Evolutionary conservation across 257 asterid genomes (phyloP), one percentile per base, ranked within the genome.

Genomic region (Cynanchum wilfordii): DNA sequence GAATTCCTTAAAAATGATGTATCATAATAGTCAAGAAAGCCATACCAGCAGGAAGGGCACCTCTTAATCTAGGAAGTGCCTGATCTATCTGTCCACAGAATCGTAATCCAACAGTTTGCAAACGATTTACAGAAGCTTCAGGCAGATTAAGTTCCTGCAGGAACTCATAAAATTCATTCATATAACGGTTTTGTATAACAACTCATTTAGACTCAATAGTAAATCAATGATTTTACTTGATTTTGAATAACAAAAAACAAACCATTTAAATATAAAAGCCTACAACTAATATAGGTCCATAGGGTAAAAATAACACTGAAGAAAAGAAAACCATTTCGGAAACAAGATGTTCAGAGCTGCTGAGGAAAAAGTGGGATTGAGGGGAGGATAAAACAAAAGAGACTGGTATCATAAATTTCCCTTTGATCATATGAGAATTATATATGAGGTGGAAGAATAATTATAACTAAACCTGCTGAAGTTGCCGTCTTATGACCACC

Each of bases 91-190:
- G 78, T 82, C 95, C 99, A 79, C 97, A 94, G 80, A 94, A 94
- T 84, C 99, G 88, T 81, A 90, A 82, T 77, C 97, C 99, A 67
- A 94, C 99, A 47, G 97, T 91, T 76, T 94, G 99, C 79, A 94
- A 86, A 84, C 97, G 91, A 81, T 94, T 87, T 77, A 91, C 85
- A 60, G 82, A 87, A 82, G 86, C 93, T 79, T 91, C 99, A 72
- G 88, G 85, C 47, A 94, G 96, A 85, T 85, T 87, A 84, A 94
- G 96, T 81, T 94, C 99, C 99, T 93, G 93, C 29, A 82, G 70
- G 67, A 40, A 51, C 33, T 72, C 25, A n/a, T 24, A 52, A 42
- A 42, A 25, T 5, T 27, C 45, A 47, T 25, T 27, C 7, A 25
- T 42, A 68, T 36, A 15, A n/a, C 8, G 11, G 45, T 49, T 24